These are phyloP conservation scores for Penicillium digitatum DNA, from an alignment of 2,329 filamentous ascomycete species.

Conservation along the genomic window DNA sequence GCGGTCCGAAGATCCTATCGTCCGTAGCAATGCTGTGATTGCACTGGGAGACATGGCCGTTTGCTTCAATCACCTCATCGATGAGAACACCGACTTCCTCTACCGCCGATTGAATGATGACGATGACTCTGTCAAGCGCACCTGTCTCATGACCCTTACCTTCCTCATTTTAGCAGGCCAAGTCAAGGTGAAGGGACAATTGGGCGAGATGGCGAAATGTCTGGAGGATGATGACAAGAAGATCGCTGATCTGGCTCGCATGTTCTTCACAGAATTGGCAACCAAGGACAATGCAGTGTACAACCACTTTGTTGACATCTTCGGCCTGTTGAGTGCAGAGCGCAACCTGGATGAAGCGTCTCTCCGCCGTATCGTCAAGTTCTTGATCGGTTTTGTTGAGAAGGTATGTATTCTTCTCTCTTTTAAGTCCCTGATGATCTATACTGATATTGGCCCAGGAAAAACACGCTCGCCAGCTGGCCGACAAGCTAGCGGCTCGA, in stretches of 20 bases:
- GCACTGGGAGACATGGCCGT: constrained; percentile 98
- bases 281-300: constrained; percentile 99
- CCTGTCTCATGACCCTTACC: constrained; percentile 96
- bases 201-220: constrained; percentile 99
- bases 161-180: constrained; percentile 96
- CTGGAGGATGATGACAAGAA: constrained; percentile 93
- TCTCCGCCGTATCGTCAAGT: constrained; percentile 82
- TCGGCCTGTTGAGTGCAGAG: constrained; percentile 83
- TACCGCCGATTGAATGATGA: constrained; percentile 88
- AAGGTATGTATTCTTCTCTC: constrained; percentile 61
- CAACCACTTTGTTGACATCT: constrained; percentile 99
- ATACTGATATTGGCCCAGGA: constrained; percentile 56
- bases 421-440: not conserved
- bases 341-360: constrained; percentile 76
- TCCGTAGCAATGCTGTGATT: constrained; percentile 93
- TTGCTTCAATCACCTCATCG: constrained; percentile 98
- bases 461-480: constrained; percentile 91
- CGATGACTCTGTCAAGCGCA: constrained; percentile 88
- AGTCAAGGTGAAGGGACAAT: constrained; percentile 97
- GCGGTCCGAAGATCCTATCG: constrained; percentile 83
- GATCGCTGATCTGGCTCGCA: constrained; percentile 86
- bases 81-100: constrained; percentile 97
- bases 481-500: constrained; percentile 85
- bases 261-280: constrained; percentile 98
- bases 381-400: constrained; percentile 92